Conservation (phyloP, 2,329 filamentous ascomycete species). For the Pseudocercospora fijiensis region DNA sequence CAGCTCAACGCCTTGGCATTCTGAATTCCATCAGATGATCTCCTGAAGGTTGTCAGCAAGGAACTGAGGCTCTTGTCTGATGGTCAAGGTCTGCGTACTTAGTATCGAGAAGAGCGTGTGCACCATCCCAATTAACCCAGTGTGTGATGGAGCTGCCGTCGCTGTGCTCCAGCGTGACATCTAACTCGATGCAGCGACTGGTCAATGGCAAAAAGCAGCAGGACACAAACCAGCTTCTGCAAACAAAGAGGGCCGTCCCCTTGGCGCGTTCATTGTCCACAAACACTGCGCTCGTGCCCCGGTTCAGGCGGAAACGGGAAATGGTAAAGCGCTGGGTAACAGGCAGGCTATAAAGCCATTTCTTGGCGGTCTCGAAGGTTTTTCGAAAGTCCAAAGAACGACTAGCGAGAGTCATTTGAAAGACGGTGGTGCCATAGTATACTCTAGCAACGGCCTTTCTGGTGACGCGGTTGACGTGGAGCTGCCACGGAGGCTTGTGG, state of each 20-base stretch:
- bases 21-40: no score
- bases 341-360: not conserved
- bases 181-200: not conserved
- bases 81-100: not conserved
- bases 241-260: not conserved
- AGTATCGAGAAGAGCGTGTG: not conserved
- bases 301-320: not conserved
- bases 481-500: constrained; percentile 12
- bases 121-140: not conserved
- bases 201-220: not conserved
- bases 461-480: constrained; percentile 5
- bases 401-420: not conserved
- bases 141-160: not conserved
- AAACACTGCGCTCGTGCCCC: not conserved
- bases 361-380: not conserved
- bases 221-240: not conserved
- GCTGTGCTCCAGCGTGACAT: not conserved
- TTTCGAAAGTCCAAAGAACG: not conserved
- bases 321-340: not conserved
- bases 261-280: not conserved
- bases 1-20: no score
- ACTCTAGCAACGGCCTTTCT: not conserved
- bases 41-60: not conserved
- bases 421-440: not conserved
- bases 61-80: not conserved